Evolutionary conservation across 495 filamentous ascomycete species (phyloP).

Genomic region (Trichoderma asperelloides): DNA sequence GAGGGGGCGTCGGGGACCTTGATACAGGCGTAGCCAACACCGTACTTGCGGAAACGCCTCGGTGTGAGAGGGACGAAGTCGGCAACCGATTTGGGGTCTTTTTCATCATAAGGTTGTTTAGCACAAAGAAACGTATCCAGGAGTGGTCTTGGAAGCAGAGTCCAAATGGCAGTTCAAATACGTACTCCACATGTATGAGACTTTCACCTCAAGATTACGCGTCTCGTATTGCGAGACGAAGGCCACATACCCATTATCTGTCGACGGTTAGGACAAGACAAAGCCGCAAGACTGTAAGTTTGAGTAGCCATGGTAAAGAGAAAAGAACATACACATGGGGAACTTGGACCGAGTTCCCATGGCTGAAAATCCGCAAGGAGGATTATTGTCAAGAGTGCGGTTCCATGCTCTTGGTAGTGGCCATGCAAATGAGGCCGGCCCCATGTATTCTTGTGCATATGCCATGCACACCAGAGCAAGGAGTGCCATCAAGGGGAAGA

Average conservation of each 20-base stretch:
- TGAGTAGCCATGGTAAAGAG: not conserved
- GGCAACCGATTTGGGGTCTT: conserved; percentile 13
- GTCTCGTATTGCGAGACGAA: conserved; percentile 23
- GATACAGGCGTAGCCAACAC: conserved; percentile 41
- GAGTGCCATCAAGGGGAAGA: too few relatives aligned
- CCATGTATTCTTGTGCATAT: too few relatives aligned
- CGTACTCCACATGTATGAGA: conserved; percentile 10
- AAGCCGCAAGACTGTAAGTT: conserved; percentile 20
- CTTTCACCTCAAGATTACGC: conserved; percentile 1
- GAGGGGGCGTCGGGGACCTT: not conserved
- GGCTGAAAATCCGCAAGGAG: too few relatives aligned
- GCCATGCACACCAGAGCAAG: too few relatives aligned
- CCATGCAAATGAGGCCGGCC: too few relatives aligned
- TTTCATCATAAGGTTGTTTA: not conserved
- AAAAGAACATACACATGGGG: conserved; percentile 18
- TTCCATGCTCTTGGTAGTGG: too few relatives aligned
- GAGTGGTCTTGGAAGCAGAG: conserved; percentile 11
- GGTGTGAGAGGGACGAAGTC: conserved; percentile 20
- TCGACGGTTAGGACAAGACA: too few relatives aligned
- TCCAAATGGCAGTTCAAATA: not conserved
- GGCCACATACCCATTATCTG: conserved; percentile 21
- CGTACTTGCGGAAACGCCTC: conserved; percentile 27
- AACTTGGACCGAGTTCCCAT: conserved; percentile 14
- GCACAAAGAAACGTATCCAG: not conserved
- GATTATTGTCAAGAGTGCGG: too few relatives aligned